These are phyloP conservation scores for Candida insectalens DNA, from an alignment of 805 yeast species.

Conservation along the genomic window DNA sequence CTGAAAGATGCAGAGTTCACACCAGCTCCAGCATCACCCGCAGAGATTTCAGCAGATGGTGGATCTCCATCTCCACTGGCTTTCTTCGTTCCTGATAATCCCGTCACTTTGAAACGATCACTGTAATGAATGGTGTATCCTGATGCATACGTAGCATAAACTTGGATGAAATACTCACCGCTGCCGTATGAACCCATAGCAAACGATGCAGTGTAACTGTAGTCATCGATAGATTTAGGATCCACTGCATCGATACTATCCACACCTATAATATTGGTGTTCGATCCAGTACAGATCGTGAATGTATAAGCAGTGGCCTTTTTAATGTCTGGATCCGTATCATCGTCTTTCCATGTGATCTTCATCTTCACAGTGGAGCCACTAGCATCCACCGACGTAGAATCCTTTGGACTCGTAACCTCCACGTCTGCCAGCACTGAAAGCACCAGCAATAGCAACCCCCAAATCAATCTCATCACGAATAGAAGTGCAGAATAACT, in stretches of 20 bases:
- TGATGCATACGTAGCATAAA: conserved; percentile 35
- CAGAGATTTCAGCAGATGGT: conserved; percentile 33
- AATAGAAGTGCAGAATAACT: too few species aligned
- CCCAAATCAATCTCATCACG: not conserved
- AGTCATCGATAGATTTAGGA: conserved; percentile 22
- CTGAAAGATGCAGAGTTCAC: conserved; percentile 45
- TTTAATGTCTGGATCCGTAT: conserved; percentile 33
- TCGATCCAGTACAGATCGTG: conserved; percentile 61
- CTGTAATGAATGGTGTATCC: conserved; percentile 59
- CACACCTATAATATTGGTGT: conserved; percentile 34
- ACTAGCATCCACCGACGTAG: conserved; percentile 29
- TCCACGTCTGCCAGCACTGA: conserved; percentile 37
- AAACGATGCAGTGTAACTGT: conserved; percentile 32
- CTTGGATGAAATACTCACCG: conserved; percentile 70
- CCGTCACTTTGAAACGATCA: conserved; percentile 51
- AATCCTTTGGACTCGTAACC: conserved; percentile 31
- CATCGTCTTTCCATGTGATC: conserved; percentile 54
- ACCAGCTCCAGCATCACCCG: conserved; percentile 11
- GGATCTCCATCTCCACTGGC: conserved; percentile 39
- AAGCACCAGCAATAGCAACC: conserved; percentile 5
- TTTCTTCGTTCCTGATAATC: conserved; percentile 59
- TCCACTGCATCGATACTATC: conserved; percentile 22
- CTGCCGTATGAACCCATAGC: conserved; percentile 36
- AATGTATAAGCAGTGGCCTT: conserved; percentile 39
- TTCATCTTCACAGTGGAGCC: conserved; percentile 26